phyloP scores from a whole-genome alignment of 2,329 filamentous ascomycete genomes.

The Gaeumannomyces tritici region DNA sequence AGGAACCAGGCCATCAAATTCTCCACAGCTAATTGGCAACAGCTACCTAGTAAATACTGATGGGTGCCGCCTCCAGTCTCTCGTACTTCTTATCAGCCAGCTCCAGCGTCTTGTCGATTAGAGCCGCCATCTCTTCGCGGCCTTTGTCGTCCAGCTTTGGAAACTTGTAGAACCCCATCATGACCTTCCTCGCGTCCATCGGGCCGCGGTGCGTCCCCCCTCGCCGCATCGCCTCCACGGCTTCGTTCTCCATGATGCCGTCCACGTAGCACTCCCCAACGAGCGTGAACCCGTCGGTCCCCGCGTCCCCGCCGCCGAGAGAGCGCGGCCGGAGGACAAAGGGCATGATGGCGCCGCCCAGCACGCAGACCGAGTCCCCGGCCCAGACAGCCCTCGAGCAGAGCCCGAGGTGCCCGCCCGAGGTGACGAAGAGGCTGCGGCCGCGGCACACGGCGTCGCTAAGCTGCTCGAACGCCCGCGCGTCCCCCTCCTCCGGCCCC shows the following conservation, averaged over 20 bases:
- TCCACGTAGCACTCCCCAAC: not conserved
- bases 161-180: not conserved
- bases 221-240: not conserved
- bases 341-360: not conserved
- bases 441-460: not conserved
- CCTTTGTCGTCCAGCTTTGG: too few species aligned
- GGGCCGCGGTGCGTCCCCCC: not conserved
- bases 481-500: not conserved
- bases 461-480: not conserved
- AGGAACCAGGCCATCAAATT: too few species aligned
- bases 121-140: too few species aligned
- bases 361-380: not conserved
- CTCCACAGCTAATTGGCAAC: too few species aligned
- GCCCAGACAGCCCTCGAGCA: not conserved
- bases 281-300: not conserved
- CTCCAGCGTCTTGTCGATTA: too few species aligned
- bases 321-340: not conserved
- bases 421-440: not conserved
- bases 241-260: not conserved
- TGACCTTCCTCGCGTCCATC: not conserved
- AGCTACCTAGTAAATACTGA: not conserved
- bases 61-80: not conserved
- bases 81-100: not conserved
- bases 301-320: not conserved
- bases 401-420: not conserved